These are phyloP conservation scores for Besnoitia besnoiti DNA, from an alignment of 169 alveolate species.

Conservation along the genomic window DNA sequence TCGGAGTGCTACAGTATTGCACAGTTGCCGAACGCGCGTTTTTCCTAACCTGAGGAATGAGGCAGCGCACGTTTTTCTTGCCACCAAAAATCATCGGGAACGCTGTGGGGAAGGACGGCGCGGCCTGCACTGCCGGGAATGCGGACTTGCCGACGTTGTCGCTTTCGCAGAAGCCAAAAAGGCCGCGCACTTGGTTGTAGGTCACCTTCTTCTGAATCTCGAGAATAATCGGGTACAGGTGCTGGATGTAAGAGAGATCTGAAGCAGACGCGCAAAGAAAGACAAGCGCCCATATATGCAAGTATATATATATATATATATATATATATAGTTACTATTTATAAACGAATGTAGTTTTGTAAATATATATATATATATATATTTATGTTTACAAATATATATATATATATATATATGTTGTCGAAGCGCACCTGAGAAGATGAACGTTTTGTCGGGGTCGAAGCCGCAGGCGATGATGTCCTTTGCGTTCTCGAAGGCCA, in stretches of 20 bases:
- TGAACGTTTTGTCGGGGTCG: constrained; percentile 97
- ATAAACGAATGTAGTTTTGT: no score
- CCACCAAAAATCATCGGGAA: constrained; percentile 67
- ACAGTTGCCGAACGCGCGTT: no score
- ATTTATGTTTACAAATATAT: no score
- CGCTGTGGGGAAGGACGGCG: constrained; percentile 69
- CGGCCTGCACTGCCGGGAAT: constrained; percentile 95
- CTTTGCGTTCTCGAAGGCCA: constrained; percentile 95
- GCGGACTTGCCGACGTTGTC: constrained; percentile 94
- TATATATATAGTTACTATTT: no score
- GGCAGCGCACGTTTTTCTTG: constrained; percentile 59
- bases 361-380: no score
- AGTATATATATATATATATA: not conserved
- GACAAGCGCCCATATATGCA: not conserved
- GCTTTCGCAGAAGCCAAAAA: constrained; percentile 71
- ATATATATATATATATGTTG: no score
- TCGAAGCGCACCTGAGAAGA: constrained; percentile 81
- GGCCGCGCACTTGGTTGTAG: constrained; percentile 89
- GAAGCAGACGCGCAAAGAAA: constrained; percentile 92
- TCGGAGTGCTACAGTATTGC: no score
- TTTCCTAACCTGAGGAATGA: constrained; percentile 64
- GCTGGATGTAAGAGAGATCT: constrained; percentile 72
- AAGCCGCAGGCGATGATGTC: constrained; percentile 99
- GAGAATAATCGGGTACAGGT: constrained; percentile 90
- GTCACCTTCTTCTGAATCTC: constrained; percentile 95